Percentiles rank a stretch among this genome's conserved stretches.
phyloP scores from a whole-genome alignment of 345 rosid species.

The Rhizophora apiculata region DNA sequence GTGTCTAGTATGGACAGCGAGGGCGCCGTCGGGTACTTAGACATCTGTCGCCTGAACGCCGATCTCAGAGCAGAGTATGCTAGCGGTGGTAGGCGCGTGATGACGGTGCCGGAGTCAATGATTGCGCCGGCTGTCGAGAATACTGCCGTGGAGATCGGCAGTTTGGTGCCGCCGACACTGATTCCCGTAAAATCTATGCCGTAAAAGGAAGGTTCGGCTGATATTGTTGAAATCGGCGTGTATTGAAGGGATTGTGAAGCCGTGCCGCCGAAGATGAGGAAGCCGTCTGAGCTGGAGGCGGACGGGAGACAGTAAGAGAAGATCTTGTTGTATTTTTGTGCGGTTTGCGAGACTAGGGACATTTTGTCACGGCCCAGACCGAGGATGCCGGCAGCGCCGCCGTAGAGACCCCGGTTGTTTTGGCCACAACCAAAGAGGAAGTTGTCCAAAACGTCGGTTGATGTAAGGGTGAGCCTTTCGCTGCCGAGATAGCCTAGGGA shows the following conservation, averaged over 20 bases:
- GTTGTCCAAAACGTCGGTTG: conserved; percentile 37
- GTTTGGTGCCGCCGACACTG: conserved; percentile 49
- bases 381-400: conserved; percentile 49
- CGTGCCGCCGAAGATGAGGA: conserved; percentile 51
- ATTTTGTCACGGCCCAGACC: no score
- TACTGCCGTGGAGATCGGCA: conserved; percentile 36
- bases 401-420: conserved; percentile 72
- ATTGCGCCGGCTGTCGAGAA: no score
- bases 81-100: no score
- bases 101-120: no score
- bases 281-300: conserved; percentile 57
- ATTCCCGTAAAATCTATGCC: conserved; percentile 59
- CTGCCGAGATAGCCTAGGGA: conserved; percentile 60
- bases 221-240: conserved; percentile 50
- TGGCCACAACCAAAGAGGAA: conserved; percentile 81
- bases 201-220: conserved; percentile 48
- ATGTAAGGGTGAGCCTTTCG: conserved; percentile 56
- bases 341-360: conserved; percentile 52
- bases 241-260: conserved; percentile 39
- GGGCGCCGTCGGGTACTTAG: conserved; percentile 41
- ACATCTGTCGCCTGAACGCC: no score
- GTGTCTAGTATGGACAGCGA: conserved; percentile 69
- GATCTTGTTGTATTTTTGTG: conserved; percentile 48
- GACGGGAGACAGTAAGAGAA: conserved; percentile 93
- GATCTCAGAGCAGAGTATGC: no score